Conservation (phyloP, 306 rosid species). For the Casuarina equisetifolia region DNA sequence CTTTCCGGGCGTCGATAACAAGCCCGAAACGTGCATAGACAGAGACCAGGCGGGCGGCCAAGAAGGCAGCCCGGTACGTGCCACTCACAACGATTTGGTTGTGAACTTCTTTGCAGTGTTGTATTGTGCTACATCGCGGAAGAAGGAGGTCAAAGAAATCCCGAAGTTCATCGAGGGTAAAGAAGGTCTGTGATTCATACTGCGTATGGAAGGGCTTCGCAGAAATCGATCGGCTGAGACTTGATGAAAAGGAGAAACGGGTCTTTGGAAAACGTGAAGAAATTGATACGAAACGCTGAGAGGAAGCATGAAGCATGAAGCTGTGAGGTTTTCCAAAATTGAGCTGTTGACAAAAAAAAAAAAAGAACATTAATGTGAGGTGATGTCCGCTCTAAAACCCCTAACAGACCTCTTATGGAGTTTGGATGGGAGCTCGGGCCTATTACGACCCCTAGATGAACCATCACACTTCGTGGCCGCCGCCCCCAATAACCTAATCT, state of each 20-base stretch:
- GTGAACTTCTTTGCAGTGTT: conserved; percentile 58
- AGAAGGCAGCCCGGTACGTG: conserved; percentile 40
- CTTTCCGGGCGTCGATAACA: conserved; percentile 45
- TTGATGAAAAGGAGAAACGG: conserved; percentile 7
- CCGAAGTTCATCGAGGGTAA: conserved; percentile 28
- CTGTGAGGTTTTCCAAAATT: neutral
- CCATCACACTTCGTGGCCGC: no score
- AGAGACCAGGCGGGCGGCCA: conserved; percentile 58
- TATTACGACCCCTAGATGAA: no score
- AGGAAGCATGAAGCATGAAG: conserved; percentile 52
- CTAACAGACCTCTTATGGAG: no score
- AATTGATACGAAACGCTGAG: conserved; percentile 22
- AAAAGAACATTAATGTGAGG: no score
- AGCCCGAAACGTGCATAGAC: conserved; percentile 47
- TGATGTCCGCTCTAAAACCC: no score
- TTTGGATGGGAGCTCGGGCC: no score
- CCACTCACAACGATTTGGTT: conserved; percentile 45
- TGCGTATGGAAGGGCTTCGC: neutral
- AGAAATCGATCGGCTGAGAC: conserved; percentile 24
- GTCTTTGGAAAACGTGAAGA: conserved; percentile 11
- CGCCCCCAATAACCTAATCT: no score
- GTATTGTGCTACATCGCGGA: conserved; percentile 37
- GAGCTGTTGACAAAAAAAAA: neutral
- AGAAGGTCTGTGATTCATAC: neutral
- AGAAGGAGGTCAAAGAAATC: conserved; percentile 49